Percentiles rank a stretch among this genome's conserved stretches.
Conservation (phyloP, 768 basidiomycete species). For the Royoungia palumana region DNA sequence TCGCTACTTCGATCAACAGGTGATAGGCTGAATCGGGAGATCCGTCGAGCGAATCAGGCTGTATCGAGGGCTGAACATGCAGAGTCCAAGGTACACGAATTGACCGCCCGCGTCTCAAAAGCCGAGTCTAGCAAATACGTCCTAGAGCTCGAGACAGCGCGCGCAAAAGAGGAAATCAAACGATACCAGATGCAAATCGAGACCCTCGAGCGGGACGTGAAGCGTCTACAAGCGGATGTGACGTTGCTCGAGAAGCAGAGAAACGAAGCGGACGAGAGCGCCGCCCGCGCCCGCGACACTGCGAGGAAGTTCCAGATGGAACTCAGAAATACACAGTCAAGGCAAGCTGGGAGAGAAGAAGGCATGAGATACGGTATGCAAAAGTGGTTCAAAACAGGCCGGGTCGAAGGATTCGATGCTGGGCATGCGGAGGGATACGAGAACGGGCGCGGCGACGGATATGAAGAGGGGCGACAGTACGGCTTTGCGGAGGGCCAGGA, state of each 20-base stretch:
- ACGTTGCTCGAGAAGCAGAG: constrained; percentile 35
- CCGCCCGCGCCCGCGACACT: constrained; percentile 41
- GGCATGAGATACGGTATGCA: constrained; percentile 39
- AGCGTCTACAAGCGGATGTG: constrained; percentile 31
- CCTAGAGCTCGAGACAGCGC: constrained; percentile 38
- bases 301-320: constrained; percentile 42
- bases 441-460: constrained; percentile 44
- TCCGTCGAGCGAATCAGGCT: constrained; percentile 50
- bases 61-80: constrained; percentile 49
- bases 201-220: constrained; percentile 42
- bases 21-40: constrained; percentile 56
- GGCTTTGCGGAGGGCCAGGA: constrained; percentile 38
- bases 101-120: constrained; percentile 34
- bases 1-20: constrained; percentile 47
- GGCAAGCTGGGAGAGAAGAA: constrained; percentile 43
- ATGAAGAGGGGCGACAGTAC: constrained; percentile 38
- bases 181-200: constrained; percentile 47
- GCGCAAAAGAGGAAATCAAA: constrained; percentile 45
- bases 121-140: constrained; percentile 43
- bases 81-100: constrained; percentile 46
- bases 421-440: constrained; percentile 47
- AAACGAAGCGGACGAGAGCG: constrained; percentile 43
- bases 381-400: constrained; percentile 44
- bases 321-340: constrained; percentile 43
- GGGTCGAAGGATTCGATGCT: constrained; percentile 41